Evolutionary conservation across 2,329 filamentous ascomycete species (phyloP), one percentile per base, ranked within the genome.

Genomic region (Ceratocystis harringtonii): DNA sequence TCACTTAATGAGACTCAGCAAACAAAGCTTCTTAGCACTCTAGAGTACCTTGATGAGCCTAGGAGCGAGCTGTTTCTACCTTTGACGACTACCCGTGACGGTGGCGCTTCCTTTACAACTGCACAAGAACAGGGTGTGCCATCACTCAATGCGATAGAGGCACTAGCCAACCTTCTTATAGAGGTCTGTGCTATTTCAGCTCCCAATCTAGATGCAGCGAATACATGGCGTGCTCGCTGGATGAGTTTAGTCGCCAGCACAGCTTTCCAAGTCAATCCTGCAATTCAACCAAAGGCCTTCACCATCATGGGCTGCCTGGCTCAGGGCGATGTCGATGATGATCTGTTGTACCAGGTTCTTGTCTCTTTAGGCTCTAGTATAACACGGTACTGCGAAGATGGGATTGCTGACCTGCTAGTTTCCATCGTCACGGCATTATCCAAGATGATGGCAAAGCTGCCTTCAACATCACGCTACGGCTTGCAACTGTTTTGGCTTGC

Each of bases 211-310:
- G 84, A 88, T 69, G 77, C 85, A 70, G 81, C 84, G 25, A 88
- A 88, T 70, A 80, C 82, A 17, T 88, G 85, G 85, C 81, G 85
- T 30, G 85, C 85, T 22, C 80, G 85, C 22, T 88, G 85, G 85
- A 88, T 88, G 85, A 87, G 84, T 70, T 76, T 88, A 25, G 84
- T 88, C 48, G 84, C 85, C 17, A 88, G 85, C 71, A 88, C 85
- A 8, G 85, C 85, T 0, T 88, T 88, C 71, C 85, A 88, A 71
- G 87, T 85, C 71, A 88, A 88, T 70, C 85, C 85, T 7, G 84
- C 85, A 1, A 85, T 88, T 65, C 85, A 88, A 69, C 84, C 85
- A 5, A 78, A 84, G 22, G 85, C 85, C 1, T 88, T 88, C 70
- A 81, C 84, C 1, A 85, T 88, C 50, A 87, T 88, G 85, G 85